phyloP scores from a whole-genome alignment of 192 early-diverging fungal genomes.

The Coemansia sp. region DNA sequence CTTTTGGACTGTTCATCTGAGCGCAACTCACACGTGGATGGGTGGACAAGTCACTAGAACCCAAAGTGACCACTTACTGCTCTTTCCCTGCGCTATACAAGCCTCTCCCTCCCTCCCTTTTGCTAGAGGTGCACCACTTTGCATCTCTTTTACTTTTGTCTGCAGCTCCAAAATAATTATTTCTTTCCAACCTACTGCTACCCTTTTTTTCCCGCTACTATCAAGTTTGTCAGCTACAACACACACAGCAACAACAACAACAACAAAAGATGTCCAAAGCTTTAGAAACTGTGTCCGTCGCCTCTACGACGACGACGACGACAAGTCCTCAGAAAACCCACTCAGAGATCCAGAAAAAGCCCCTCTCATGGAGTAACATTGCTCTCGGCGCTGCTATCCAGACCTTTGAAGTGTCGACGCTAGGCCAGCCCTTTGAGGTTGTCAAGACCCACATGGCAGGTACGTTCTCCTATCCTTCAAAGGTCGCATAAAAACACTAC shows the following conservation, averaged over 20 bases:
- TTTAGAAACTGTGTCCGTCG: constrained; percentile 13
- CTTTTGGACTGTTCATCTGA: background rate
- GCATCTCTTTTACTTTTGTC: background rate
- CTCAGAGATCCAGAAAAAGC: constrained; percentile 71
- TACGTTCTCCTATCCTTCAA: background rate
- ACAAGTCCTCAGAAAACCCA: background rate
- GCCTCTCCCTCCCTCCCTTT: background rate
- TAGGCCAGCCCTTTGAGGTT: constrained; percentile 96
- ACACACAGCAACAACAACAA: background rate
- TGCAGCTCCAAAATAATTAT: background rate
- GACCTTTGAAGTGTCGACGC: constrained; percentile 88
- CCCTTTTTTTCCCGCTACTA: background rate
- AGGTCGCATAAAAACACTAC: background rate
- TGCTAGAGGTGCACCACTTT: background rate
- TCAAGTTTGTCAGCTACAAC: background rate
- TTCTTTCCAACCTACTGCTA: background rate
- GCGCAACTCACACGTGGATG: background rate
- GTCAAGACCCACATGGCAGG: constrained; percentile 93
- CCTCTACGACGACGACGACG: background rate
- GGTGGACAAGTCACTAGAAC: background rate
- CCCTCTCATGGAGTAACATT: constrained; percentile 83
- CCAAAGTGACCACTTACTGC: background rate
- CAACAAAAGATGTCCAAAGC: constrained; percentile 26
- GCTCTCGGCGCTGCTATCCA: constrained; percentile 86
- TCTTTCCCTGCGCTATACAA: background rate